phyloP scores from a whole-genome alignment of 331 rosid genomes.

The Cucumis variabilis region DNA sequence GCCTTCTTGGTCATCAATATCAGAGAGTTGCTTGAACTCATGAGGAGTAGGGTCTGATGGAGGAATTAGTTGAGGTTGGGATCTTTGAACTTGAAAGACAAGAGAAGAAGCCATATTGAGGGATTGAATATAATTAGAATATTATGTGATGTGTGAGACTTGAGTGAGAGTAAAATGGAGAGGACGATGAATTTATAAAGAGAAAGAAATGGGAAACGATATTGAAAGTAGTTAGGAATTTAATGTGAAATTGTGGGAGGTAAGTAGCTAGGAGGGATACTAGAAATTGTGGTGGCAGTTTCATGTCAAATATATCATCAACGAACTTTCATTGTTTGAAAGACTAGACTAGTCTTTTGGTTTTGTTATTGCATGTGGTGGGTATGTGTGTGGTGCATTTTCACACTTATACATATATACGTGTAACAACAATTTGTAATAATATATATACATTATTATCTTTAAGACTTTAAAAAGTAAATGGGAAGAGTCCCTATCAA shows the following conservation, averaged over 20 bases:
- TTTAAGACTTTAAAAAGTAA: no score
- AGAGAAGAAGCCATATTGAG: background rate
- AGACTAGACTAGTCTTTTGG: background rate
- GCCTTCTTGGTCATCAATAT: constrained; percentile 35
- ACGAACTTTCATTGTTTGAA: background rate
- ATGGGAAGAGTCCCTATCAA: no score
- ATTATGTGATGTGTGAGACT: background rate
- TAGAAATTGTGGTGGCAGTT: background rate
- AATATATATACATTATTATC: no score
- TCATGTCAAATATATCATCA: background rate
- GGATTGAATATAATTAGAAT: no score
- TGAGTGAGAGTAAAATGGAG: background rate
- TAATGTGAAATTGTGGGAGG: background rate
- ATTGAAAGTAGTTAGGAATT: no score
- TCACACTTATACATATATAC: background rate
- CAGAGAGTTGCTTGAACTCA: constrained; percentile 45
- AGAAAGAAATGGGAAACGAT: background rate
- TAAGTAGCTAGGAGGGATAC: no score
- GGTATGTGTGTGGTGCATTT: background rate
- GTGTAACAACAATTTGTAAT: no score
- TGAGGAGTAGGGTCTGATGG: constrained; percentile 42
- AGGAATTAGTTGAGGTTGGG: constrained; percentile 33
- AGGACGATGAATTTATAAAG: background rate
- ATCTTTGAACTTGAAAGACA: constrained; percentile 35
- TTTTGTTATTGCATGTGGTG: background rate